Conservation (phyloP, 495 filamentous ascomycete genomes). For the Bacidia gigantensis region DNA sequence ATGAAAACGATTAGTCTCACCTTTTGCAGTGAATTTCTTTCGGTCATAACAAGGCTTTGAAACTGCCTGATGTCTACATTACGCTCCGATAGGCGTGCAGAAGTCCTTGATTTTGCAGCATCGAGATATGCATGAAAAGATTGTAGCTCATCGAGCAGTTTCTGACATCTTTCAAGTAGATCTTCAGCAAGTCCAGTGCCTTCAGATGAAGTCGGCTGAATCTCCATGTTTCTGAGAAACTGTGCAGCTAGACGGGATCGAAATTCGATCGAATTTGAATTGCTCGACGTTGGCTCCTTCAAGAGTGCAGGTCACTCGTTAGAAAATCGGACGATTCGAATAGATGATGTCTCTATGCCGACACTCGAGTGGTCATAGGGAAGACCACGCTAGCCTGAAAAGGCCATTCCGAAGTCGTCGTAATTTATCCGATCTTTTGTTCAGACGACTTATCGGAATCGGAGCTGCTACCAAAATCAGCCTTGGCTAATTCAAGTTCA, state of each 20-base stretch:
- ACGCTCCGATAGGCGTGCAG: conserved; percentile 27
- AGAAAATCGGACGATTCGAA: too few species aligned
- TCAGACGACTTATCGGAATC: not conserved
- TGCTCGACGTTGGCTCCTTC: too few species aligned
- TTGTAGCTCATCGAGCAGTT: conserved; percentile 35
- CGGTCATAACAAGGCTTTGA: conserved; percentile 32
- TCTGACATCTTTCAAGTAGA: conserved; percentile 29
- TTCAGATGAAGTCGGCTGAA: not conserved
- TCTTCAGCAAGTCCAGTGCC: conserved; percentile 13
- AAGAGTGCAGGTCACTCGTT: too few species aligned
- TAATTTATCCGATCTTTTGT: not conserved
- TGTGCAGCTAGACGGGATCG: too few species aligned
- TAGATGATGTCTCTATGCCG: too few species aligned
- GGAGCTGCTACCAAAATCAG: not conserved
- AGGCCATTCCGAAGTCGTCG: not conserved
- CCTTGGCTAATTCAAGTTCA: not conserved
- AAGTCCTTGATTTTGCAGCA: conserved; percentile 25
- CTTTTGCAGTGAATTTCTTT: conserved; percentile 37
- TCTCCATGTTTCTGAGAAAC: too few species aligned
- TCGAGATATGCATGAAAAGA: conserved; percentile 30
- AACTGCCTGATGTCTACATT: conserved; percentile 40
- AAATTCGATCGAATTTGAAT: too few species aligned
- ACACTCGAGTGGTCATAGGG: too few species aligned
- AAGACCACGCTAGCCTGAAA: too few species aligned
- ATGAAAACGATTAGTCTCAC: conserved; percentile 17